A percentile compares a stretch with the other conserved stretches of the same genome.
phyloP scores from a whole-genome alignment of 1,284 basidiomycete genomes.

The Tremellales sp. region DNA sequence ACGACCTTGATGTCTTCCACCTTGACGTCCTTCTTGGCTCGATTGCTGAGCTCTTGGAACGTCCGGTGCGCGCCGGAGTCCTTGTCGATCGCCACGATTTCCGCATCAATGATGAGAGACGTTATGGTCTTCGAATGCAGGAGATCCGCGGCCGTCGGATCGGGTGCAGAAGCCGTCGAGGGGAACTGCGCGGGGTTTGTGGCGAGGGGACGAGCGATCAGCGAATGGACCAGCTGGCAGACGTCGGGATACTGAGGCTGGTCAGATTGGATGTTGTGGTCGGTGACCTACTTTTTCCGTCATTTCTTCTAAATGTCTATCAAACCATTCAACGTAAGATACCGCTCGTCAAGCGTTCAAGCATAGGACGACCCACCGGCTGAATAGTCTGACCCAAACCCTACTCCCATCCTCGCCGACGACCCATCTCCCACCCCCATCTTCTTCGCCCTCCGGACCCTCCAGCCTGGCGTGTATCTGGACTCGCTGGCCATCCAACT shows the following conservation, averaged over 20 bases:
- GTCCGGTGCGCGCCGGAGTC: constrained; percentile 80
- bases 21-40: constrained; percentile 97
- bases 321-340: background rate
- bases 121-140: constrained; percentile 45
- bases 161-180: constrained; percentile 24
- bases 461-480: constrained; percentile 67
- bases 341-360: background rate
- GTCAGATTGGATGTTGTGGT: too few species aligned
- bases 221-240: constrained; percentile 55
- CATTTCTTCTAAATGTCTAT: constrained; percentile 80
- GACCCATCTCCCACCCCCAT: constrained; percentile 47
- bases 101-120: constrained; percentile 91
- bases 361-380: constrained; percentile 50
- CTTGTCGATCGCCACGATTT: constrained; percentile 93
- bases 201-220: constrained; percentile 44
- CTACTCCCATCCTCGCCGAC: constrained; percentile 49
- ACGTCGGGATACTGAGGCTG: constrained; percentile 96
- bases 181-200: constrained; percentile 28
- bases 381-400: constrained; percentile 69
- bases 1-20: constrained; percentile 93
- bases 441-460: constrained; percentile 42
- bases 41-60: constrained; percentile 92
- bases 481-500: constrained; percentile 82
- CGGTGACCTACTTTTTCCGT: too few species aligned
- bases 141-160: constrained; percentile 24